Evolutionary conservation across 768 basidiomycete genomes (phyloP).

Genomic region (Suillus sp.): DNA sequence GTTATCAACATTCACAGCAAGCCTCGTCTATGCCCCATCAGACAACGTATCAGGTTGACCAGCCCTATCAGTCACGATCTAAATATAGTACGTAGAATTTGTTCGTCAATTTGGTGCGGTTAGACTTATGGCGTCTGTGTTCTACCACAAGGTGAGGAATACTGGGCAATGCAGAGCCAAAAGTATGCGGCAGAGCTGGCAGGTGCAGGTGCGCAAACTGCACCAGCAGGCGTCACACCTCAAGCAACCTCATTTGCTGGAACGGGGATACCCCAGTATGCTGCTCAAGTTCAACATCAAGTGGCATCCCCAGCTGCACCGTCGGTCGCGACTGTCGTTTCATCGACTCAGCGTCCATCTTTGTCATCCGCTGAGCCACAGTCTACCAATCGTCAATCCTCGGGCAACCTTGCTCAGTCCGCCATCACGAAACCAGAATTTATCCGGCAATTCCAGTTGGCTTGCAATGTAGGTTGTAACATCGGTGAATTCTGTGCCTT

Average conservation of each 20-base stretch:
- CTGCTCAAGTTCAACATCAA: neutral
- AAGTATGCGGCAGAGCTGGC: conserved; percentile 4
- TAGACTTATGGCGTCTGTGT: neutral
- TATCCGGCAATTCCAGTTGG: conserved; percentile 24
- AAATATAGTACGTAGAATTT: neutral
- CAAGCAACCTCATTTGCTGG: neutral
- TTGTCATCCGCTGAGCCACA: neutral
- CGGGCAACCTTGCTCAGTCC: neutral
- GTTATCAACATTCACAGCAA: neutral
- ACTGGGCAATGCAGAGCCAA: conserved; percentile 3
- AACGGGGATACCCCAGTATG: neutral
- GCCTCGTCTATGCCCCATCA: neutral
- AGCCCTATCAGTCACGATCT: neutral
- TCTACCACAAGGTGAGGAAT: neutral
- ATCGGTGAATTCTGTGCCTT: neutral
- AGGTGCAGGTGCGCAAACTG: neutral
- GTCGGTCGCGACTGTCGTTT: neutral
- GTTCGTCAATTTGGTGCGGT: neutral
- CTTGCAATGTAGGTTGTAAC: conserved; percentile 22
- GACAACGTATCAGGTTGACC: no score
- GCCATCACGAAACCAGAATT: conserved; percentile 21
- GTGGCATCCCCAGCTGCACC: neutral
- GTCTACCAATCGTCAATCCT: neutral
- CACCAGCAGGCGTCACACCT: neutral
- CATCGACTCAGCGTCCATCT: neutral